Evolutionary conservation across 148 eudicot species (phyloP).

Genomic region (Persicaria tinctoria): DNA sequence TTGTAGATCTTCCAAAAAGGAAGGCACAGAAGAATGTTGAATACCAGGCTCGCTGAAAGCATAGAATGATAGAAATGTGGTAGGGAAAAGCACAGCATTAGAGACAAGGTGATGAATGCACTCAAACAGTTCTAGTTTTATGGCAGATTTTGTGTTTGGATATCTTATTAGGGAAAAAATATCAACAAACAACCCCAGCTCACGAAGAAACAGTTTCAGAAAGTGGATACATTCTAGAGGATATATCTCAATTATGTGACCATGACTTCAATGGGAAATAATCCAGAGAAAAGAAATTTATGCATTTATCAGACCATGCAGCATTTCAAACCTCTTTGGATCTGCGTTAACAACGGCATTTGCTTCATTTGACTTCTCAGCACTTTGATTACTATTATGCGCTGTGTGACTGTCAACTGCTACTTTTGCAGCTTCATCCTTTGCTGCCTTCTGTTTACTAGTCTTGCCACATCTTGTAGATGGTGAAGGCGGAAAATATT

Average conservation of each 20-base stretch:
- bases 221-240: background rate
- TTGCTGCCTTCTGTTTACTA: slow-evolving; percentile 2
- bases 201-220: background rate
- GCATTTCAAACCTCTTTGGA: slow-evolving; percentile 33
- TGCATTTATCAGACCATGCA: slow-evolving; percentile 2
- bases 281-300: background rate
- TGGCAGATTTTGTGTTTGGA: background rate
- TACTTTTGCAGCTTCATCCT: slow-evolving; percentile 12
- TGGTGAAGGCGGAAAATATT: slow-evolving; percentile 46
- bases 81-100: background rate
- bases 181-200: background rate
- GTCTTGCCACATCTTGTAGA: slow-evolving; percentile 22
- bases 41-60: slow-evolving; percentile 15
- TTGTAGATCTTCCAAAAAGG: background rate
- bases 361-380: background rate
- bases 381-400: background rate
- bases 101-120: background rate
- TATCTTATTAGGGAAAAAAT: background rate
- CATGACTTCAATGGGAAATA: background rate
- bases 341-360: slow-evolving; percentile 15
- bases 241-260: background rate
- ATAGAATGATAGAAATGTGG: slow-evolving; percentile 2
- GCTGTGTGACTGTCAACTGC: background rate
- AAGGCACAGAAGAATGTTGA: background rate
- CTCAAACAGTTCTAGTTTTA: background rate